phyloP scores from a whole-genome alignment of 805 yeast species.

The Grigorovia yakushimaensis region DNA sequence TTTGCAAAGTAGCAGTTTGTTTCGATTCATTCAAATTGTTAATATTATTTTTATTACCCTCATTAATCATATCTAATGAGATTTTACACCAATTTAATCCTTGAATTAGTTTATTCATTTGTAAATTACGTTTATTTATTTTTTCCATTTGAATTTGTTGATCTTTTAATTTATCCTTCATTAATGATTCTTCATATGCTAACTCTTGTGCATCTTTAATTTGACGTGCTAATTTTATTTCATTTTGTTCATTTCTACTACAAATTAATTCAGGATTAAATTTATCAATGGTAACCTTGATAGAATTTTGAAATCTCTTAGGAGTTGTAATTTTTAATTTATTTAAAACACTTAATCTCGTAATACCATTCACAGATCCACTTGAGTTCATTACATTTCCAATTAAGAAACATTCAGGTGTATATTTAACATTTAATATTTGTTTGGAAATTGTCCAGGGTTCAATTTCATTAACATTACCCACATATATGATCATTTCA shows the following conservation, averaged over 20 bases:
- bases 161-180: slow-evolving; percentile 46
- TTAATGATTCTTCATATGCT: slow-evolving; percentile 53
- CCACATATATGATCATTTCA: slow-evolving; percentile 51
- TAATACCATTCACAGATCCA: slow-evolving; percentile 22
- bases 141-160: slow-evolving; percentile 24
- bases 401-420: slow-evolving; percentile 46
- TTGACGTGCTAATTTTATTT: slow-evolving; percentile 46
- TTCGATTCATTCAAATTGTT: neutral
- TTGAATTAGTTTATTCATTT: slow-evolving; percentile 11
- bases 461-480: slow-evolving; percentile 54
- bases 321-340: slow-evolving; percentile 24
- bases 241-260: slow-evolving; percentile 52
- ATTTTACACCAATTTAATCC: slow-evolving; percentile 18
- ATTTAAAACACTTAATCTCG: slow-evolving; percentile 29
- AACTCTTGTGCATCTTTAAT: slow-evolving; percentile 56
- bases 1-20: slow-evolving; percentile 21
- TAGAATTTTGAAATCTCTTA: slow-evolving; percentile 29
- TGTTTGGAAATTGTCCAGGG: slow-evolving; percentile 55
- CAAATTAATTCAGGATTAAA: slow-evolving; percentile 53
- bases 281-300: slow-evolving; percentile 37
- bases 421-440: slow-evolving; percentile 36
- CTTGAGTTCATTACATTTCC: slow-evolving; percentile 47
- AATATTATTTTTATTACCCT: neutral
- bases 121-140: slow-evolving; percentile 6
- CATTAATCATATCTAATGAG: slow-evolving; percentile 6